Base-by-base conservation (phyloP, 2,329 filamentous ascomycete genomes). In the Pestalotiopsis sp. region DNA sequence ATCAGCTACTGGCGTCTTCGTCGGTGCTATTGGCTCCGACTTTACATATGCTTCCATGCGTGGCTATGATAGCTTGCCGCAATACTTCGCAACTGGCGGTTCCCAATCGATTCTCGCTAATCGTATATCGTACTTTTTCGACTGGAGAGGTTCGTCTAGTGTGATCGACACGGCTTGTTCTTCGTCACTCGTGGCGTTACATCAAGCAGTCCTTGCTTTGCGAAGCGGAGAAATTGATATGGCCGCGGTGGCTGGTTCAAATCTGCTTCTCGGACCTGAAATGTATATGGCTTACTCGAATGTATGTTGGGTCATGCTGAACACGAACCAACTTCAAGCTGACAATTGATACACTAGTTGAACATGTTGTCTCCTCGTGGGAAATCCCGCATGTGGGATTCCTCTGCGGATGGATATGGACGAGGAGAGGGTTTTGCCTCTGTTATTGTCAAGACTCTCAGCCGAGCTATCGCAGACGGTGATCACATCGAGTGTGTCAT, bases 351-450 rank as follows among this genome's bases (percentile, higher is more conserved):
- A 20, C n/a, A 10, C 10, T 35, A 60, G 11, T 24, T 63, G 20
- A 40, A 26, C n/a, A 48, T 40, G 35, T 11, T 63, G n/a, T 22
- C 7, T 5, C 38, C 35, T 4, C 3, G 10, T 24, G 20, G 22
- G 13, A 1, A 26, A 40, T 40, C 7, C 7, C 44, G 39, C n/a
- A 73, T 73, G 11, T 82, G 78, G 65, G 80, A 82, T 62, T 69
- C 74, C 3, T 71, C 73, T 3, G 85, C 81, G 0, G 80, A 85
- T 65, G 86, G 86, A 0, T 89, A 87, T 67, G 84, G 79, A 4
- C 77, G 85, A 2, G 85, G 80, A 0, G 86, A 88, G 67, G 85
- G 81, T 0, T 72, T 80, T 3, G 81, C 73, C 0, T 71, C 78
- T 0, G 68, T 88, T 0, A 70, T 86, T 2, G 68, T 88, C 0